Evolutionary conservation across 1,139 yeast species (phyloP).

Genomic region (Debaryomyces sp.): DNA sequence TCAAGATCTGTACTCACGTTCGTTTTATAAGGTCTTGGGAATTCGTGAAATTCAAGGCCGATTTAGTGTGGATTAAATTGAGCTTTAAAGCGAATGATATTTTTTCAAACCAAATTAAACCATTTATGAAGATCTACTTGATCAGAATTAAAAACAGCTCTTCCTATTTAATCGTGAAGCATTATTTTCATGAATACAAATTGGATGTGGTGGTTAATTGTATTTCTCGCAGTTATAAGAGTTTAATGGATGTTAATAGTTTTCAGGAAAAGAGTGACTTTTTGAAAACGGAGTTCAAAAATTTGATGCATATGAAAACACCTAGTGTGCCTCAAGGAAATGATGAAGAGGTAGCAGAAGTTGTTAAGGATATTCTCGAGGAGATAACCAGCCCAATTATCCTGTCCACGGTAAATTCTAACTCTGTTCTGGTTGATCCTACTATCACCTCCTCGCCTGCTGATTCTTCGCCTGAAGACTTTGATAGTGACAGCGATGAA

Average conservation of each 20-base stretch:
- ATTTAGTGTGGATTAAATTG: neutral
- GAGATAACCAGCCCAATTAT: constrained; percentile 1
- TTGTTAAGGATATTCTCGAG: constrained; percentile 7
- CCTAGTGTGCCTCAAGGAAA: constrained; percentile 7
- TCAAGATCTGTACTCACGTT: neutral
- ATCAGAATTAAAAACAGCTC: neutral
- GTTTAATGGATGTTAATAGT: constrained; percentile 9
- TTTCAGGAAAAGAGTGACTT: constrained; percentile 25
- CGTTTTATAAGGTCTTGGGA: neutral
- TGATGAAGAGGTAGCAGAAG: constrained; percentile 6
- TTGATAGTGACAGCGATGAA: constrained; percentile 18
- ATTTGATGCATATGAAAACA: constrained; percentile 24
- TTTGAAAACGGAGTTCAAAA: constrained; percentile 30
- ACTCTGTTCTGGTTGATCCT: neutral
- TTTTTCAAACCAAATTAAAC: neutral
- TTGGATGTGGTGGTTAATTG: neutral
- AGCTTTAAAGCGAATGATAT: neutral
- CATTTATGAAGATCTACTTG: neutral
- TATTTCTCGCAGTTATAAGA: neutral
- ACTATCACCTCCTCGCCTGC: neutral
- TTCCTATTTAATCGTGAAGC: neutral
- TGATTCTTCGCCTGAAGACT: neutral
- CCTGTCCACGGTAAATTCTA: neutral
- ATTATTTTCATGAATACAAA: constrained; percentile 1
- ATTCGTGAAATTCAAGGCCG: neutral